Conservation (phyloP, 2,329 filamentous ascomycete genomes). For the Pseudogymnoascus sp. region DNA sequence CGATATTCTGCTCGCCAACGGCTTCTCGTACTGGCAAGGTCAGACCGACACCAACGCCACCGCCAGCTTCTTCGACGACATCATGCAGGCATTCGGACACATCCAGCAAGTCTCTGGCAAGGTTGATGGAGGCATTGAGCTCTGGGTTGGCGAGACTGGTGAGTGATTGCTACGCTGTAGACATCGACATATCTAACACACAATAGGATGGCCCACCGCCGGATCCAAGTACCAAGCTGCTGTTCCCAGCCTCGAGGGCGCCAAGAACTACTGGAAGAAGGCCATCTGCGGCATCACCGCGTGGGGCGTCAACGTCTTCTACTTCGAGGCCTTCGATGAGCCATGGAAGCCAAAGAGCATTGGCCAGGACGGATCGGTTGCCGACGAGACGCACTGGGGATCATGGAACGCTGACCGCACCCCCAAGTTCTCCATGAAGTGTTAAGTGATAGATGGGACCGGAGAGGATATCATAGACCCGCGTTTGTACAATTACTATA, state of each 20-base stretch:
- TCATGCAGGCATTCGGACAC: slow-evolving; percentile 52
- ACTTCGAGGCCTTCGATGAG: slow-evolving; percentile 68
- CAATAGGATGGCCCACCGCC: slow-evolving; percentile 49
- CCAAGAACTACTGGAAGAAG: slow-evolving; percentile 49
- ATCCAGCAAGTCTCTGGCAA: slow-evolving; percentile 51
- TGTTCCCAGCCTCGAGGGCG: slow-evolving; percentile 49
- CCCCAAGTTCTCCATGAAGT: slow-evolving; percentile 40
- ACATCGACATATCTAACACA: neutral
- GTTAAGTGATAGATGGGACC: slow-evolving; percentile 12
- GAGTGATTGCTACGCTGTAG: neutral
- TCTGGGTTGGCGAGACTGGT: slow-evolving; percentile 62
- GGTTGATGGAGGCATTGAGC: slow-evolving; percentile 44
- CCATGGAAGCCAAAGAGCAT: slow-evolving; percentile 57
- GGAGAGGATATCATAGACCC: neutral
- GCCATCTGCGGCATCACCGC: slow-evolving; percentile 55
- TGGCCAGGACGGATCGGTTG: slow-evolving; percentile 52
- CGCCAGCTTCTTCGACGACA: slow-evolving; percentile 57
- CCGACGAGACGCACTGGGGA: slow-evolving; percentile 62
- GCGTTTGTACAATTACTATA: slow-evolving; percentile 12
- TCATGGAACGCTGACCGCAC: slow-evolving; percentile 52
- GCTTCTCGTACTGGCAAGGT: slow-evolving; percentile 66
- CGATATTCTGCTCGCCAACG: slow-evolving; percentile 56
- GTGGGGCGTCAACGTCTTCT: slow-evolving; percentile 62
- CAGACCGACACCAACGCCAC: slow-evolving; percentile 46
- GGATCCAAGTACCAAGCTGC: slow-evolving; percentile 54